Percentiles rank a stretch among this genome's conserved stretches.
phyloP scores from a whole-genome alignment of 495 filamentous ascomycete genomes.

The Hyaloscypha bicolor region DNA sequence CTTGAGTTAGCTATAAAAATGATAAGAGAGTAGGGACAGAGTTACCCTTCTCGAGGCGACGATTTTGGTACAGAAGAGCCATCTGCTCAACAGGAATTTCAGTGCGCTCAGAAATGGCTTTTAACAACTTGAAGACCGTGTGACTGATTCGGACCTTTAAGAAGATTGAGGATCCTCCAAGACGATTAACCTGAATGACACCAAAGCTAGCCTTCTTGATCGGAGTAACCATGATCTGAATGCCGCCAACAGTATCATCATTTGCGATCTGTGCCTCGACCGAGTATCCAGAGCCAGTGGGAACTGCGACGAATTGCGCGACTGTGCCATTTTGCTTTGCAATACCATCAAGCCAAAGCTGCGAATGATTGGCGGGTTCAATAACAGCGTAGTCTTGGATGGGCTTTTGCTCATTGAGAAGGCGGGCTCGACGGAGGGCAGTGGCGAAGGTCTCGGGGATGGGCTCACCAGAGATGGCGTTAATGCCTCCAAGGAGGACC shows the following conservation, averaged over 20 bases:
- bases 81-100: neutral
- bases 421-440: neutral
- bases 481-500: conserved; percentile 49
- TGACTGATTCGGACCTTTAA: neutral
- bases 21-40: neutral
- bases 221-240: conserved; percentile 52
- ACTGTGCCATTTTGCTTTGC: conserved; percentile 36
- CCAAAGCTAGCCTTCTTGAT: neutral
- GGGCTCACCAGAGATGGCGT: conserved; percentile 48
- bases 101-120: neutral
- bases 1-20: neutral
- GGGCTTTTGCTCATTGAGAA: conserved; percentile 14
- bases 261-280: conserved; percentile 53
- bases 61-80: neutral
- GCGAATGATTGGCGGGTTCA: conserved; percentile 42
- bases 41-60: neutral
- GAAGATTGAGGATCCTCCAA: neutral
- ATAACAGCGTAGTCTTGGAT: conserved; percentile 51
- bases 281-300: conserved; percentile 45
- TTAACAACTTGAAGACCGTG: neutral
- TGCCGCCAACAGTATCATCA: conserved; percentile 43
- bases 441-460: conserved; percentile 16
- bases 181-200: neutral
- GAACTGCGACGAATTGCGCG: conserved; percentile 49
- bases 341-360: conserved; percentile 53